A percentile compares a stretch with the other conserved stretches of the same genome.
These are phyloP conservation scores for Thinopyrum elongatum DNA, from an alignment of 176 grass and related monocot genomes.

Conservation along the genomic window DNA sequence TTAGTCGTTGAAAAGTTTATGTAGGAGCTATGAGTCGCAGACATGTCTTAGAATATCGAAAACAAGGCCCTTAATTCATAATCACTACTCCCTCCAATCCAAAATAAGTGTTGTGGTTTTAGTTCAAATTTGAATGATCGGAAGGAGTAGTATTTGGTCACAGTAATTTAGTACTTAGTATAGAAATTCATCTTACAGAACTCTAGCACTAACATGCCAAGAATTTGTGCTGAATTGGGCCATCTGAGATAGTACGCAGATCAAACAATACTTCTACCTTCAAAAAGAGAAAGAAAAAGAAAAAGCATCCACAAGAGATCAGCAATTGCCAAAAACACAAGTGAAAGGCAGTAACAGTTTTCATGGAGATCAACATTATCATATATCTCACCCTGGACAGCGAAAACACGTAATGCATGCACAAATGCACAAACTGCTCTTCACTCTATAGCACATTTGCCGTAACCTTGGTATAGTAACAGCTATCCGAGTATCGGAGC, in stretches of 20 bases:
- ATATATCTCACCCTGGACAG: neutral
- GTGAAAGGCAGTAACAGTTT: neutral
- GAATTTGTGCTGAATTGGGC: neutral
- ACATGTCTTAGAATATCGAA: too few species aligned
- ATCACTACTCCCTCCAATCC: too few species aligned
- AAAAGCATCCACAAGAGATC: neutral
- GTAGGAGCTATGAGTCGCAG: too few species aligned
- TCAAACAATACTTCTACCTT: too few species aligned
- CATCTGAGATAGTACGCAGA: too few species aligned
- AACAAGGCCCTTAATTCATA: too few species aligned
- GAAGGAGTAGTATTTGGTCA: too few species aligned
- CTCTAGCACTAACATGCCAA: neutral
- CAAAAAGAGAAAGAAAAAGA: too few species aligned
- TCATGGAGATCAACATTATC: neutral
- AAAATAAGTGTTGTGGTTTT: too few species aligned
- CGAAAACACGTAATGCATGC: neutral
- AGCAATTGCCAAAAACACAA: neutral
- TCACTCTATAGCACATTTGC: neutral
- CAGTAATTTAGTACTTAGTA: too few species aligned
- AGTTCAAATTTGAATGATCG: too few species aligned
- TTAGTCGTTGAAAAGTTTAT: neutral
- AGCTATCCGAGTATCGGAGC: neutral
- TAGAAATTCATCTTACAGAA: neutral
- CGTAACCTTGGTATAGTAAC: neutral
- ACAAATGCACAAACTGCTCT: slow-evolving; percentile 7